Evolutionary conservation across 768 basidiomycete genomes (phyloP).

Genomic region (Suillus plorans): DNA sequence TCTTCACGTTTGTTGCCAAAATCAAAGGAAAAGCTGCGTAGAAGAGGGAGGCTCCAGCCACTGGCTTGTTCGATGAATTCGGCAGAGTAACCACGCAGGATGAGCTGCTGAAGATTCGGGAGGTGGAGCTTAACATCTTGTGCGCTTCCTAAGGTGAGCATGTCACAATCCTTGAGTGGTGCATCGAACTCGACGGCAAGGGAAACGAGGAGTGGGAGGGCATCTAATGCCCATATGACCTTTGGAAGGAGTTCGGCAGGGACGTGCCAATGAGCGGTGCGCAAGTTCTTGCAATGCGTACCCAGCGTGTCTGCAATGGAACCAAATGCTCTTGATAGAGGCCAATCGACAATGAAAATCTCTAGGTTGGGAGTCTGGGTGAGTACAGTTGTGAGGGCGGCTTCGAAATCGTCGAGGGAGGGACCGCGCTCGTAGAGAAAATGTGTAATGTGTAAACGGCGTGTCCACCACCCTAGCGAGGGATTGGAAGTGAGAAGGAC

Average conservation of each 20-base stretch:
- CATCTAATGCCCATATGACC: slow-evolving; percentile 70
- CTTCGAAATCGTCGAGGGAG: slow-evolving; percentile 49
- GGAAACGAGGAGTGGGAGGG: slow-evolving; percentile 55
- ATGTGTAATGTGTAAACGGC: slow-evolving; percentile 66
- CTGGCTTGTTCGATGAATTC: slow-evolving; percentile 70
- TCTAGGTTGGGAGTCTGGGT: slow-evolving; percentile 70
- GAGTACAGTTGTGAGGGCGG: slow-evolving; percentile 57
- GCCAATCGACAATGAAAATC: slow-evolving; percentile 69
- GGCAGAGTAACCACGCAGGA: slow-evolving; percentile 56
- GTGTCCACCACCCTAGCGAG: slow-evolving; percentile 69
- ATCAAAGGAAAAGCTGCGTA: slow-evolving; percentile 59
- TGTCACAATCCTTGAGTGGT: slow-evolving; percentile 37
- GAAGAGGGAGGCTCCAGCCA: slow-evolving; percentile 64
- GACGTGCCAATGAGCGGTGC: slow-evolving; percentile 61
- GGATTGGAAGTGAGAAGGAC: slow-evolving; percentile 49
- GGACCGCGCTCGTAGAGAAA: slow-evolving; percentile 42
- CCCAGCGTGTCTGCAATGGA: slow-evolving; percentile 65
- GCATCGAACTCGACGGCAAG: slow-evolving; percentile 52
- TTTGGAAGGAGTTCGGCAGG: slow-evolving; percentile 56
- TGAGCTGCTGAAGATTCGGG: slow-evolving; percentile 59
- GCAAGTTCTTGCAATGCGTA: slow-evolving; percentile 49
- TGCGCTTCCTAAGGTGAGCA: slow-evolving; percentile 60
- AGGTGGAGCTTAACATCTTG: slow-evolving; percentile 53
- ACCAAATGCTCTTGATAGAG: slow-evolving; percentile 58
- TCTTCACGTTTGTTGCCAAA: slow-evolving; percentile 36